phyloP scores from a whole-genome alignment of 768 basidiomycete genomes.

The Lactifluus hygrophoroides region DNA sequence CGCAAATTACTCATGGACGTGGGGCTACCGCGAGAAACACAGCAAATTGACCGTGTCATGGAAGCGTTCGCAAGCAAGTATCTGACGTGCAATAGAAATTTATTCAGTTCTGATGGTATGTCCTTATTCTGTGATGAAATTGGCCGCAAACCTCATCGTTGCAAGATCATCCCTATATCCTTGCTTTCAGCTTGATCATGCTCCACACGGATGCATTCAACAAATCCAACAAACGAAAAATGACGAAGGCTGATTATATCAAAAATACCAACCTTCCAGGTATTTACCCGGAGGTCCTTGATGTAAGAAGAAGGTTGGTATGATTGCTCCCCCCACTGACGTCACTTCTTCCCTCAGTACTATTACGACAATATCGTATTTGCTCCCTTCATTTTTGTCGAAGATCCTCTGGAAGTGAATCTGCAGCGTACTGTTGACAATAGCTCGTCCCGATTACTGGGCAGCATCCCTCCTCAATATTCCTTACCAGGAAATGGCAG shows the following conservation, averaged over 20 bases:
- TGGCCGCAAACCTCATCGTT: slow-evolving; percentile 1
- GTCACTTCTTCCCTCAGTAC: slow-evolving; percentile 41
- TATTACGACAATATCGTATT: slow-evolving; percentile 96
- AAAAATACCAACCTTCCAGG: slow-evolving; percentile 88
- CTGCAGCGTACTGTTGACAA: slow-evolving; percentile 44
- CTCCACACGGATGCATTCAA: slow-evolving; percentile 98
- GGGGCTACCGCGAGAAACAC: slow-evolving; percentile 88
- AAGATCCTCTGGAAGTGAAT: slow-evolving; percentile 73
- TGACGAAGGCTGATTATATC: slow-evolving; percentile 91
- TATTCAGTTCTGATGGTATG: slow-evolving; percentile 74
- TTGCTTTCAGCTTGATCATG: slow-evolving; percentile 98
- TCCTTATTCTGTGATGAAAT: background rate
- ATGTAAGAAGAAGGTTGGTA: slow-evolving; percentile 42
- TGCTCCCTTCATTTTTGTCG: slow-evolving; percentile 94
- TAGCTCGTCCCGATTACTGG: slow-evolving; percentile 30
- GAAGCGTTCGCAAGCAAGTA: slow-evolving; percentile 90
- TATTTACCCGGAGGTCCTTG: slow-evolving; percentile 71
- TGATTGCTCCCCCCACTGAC: background rate
- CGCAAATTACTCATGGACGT: slow-evolving; percentile 87
- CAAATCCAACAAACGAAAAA: slow-evolving; percentile 94
- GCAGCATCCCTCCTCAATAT: slow-evolving; percentile 27
- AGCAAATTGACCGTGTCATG: slow-evolving; percentile 96
- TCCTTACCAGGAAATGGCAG: slow-evolving; percentile 25
- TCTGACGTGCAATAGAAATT: slow-evolving; percentile 66
- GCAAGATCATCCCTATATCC: slow-evolving; percentile 89